A percentile compares a stretch with the other conserved stretches of the same genome.
phyloP scores from a whole-genome alignment of 139 green algal genomes.

The Trebouxia sp. region DNA sequence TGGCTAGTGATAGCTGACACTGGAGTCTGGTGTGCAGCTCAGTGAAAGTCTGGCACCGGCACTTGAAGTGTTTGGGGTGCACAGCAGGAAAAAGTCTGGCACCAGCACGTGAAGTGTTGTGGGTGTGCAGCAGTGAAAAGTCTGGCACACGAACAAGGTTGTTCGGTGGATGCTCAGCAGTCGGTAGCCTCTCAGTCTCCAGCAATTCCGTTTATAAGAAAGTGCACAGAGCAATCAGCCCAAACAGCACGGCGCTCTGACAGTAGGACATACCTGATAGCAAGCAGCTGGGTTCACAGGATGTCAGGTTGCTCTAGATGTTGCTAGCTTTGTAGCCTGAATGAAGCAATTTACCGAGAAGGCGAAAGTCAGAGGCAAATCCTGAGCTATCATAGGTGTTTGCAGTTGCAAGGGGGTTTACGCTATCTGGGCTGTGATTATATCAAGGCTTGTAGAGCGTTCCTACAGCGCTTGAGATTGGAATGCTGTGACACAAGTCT shows the following conservation, averaged over 20 bases:
- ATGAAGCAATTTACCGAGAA: constrained; percentile 23
- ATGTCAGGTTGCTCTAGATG: not conserved
- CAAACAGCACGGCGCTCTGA: no score
- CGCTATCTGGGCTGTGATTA: not conserved
- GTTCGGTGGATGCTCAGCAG: no score
- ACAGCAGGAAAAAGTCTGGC: not conserved
- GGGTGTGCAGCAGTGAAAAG: constrained; percentile 2
- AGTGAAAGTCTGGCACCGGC: no score
- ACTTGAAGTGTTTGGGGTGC: no score
- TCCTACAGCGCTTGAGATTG: not conserved
- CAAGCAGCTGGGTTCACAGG: not conserved
- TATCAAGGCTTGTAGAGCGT: not conserved
- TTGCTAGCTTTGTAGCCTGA: not conserved
- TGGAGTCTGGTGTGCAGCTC: no score
- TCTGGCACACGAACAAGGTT: no score
- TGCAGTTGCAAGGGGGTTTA: not conserved
- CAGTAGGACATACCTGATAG: constrained; percentile 1
- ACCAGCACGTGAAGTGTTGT: not conserved
- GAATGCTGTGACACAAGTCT: constrained; percentile 1
- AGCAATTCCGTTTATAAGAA: no score
- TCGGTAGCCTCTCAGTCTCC: not conserved
- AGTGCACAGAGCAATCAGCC: no score
- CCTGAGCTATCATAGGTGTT: not conserved
- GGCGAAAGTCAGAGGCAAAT: constrained; percentile 24
- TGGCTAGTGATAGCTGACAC: no score